Evolutionary conservation across 2,329 filamentous ascomycete species (phyloP).

Genomic region (Alternaria panax): DNA sequence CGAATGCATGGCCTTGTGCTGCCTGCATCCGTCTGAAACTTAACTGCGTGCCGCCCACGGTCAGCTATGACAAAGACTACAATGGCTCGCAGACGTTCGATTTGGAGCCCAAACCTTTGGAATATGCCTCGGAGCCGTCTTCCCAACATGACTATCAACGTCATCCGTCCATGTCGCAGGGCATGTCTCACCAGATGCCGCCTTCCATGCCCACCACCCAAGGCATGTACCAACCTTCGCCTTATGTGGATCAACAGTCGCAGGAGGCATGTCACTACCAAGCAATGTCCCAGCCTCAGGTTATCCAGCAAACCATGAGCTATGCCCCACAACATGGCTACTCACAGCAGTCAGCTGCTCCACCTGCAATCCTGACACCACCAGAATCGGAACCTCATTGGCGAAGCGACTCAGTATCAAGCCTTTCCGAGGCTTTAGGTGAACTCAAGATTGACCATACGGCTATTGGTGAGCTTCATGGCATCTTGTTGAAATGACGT

Average conservation of each 20-base stretch:
- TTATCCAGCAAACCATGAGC: constrained; percentile 43
- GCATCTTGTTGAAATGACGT: neutral
- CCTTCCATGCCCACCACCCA: constrained; percentile 41
- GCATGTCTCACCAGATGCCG: constrained; percentile 39
- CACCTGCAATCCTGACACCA: constrained; percentile 43
- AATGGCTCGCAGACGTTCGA: constrained; percentile 52
- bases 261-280: constrained; percentile 49
- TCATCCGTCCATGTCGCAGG: constrained; percentile 41
- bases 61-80: constrained; percentile 72
- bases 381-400: constrained; percentile 60
- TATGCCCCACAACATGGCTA: constrained; percentile 46
- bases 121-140: constrained; percentile 50
- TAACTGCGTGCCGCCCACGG: constrained; percentile 88
- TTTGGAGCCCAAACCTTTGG: constrained; percentile 49
- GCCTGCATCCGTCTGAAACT: constrained; percentile 92
- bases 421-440: constrained; percentile 81
- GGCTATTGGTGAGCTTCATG: constrained; percentile 72
- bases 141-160: constrained; percentile 53
- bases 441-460: constrained; percentile 86
- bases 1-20: constrained; percentile 96
- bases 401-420: constrained; percentile 60
- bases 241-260: constrained; percentile 43
- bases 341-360: constrained; percentile 36
- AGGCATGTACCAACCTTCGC: constrained; percentile 47
- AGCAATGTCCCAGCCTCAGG: constrained; percentile 44